A percentile compares a stretch with the other conserved stretches of the same genome.
phyloP scores from a whole-genome alignment of 805 yeast species.

The Huiozyma naganishii region DNA sequence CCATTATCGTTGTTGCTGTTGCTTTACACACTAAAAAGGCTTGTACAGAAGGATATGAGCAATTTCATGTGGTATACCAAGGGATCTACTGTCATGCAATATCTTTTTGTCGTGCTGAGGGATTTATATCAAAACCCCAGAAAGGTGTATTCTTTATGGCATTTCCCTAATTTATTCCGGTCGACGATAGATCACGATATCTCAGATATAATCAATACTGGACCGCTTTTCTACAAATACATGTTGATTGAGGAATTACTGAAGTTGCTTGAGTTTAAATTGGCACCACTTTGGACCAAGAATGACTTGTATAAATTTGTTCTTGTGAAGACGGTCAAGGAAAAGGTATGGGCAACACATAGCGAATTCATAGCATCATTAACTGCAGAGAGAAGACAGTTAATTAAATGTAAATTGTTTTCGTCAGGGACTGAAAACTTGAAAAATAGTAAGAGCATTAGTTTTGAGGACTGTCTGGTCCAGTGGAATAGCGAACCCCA shows the following conservation, averaged over 20 bases:
- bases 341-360: conserved; percentile 16
- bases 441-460: conserved; percentile 6
- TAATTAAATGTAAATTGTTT: conserved; percentile 11
- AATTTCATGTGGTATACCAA: conserved; percentile 20
- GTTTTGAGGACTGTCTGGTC: conserved; percentile 13
- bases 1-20: conserved; percentile 15
- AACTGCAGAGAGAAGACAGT: not conserved
- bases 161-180: not conserved
- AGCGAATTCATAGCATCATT: conserved; percentile 1
- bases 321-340: conserved; percentile 17
- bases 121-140: conserved; percentile 16
- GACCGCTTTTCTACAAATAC: conserved; percentile 11
- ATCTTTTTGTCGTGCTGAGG: conserved; percentile 19
- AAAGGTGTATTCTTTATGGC: conserved; percentile 5
- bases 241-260: conserved; percentile 19
- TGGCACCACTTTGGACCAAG: conserved; percentile 20
- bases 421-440: conserved; percentile 6
- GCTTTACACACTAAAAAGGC: conserved; percentile 17
- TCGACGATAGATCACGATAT: conserved; percentile 10
- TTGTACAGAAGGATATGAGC: conserved; percentile 11
- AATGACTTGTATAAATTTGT: conserved; percentile 18
- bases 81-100: conserved; percentile 27
- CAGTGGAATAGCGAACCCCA: conserved; percentile 10
- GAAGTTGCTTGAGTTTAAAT: conserved; percentile 13
- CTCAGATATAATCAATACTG: conserved; percentile 9